Evolutionary conservation across 1,139 yeast genomes (phyloP).

Genomic region (Fermentozyma sake): DNA sequence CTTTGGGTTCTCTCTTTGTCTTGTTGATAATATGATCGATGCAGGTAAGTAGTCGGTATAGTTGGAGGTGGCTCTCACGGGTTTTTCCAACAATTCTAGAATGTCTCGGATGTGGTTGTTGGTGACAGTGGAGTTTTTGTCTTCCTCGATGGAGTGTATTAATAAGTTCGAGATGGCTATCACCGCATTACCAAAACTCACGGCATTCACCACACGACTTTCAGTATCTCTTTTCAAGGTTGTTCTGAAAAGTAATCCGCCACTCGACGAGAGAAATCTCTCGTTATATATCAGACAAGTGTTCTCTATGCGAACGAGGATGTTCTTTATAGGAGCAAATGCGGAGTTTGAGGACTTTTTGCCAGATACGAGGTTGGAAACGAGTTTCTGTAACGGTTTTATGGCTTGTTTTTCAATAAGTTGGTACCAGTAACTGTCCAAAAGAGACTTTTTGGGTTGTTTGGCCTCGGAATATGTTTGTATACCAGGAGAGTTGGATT

Average conservation of each 20-base stretch:
- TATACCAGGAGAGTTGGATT: not conserved
- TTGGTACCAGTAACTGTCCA: no score
- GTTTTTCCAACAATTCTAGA: slow-evolving; percentile 53
- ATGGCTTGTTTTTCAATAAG: slow-evolving; percentile 1
- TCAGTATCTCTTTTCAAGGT: slow-evolving; percentile 54
- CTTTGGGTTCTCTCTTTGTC: slow-evolving; percentile 16
- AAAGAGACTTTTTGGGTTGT: not conserved
- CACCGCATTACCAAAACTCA: slow-evolving; percentile 59
- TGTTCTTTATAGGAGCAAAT: not conserved
- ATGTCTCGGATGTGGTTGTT: slow-evolving; percentile 53
- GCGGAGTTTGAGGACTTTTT: not conserved
- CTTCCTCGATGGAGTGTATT: slow-evolving; percentile 62
- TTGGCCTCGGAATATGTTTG: slow-evolving; percentile 1
- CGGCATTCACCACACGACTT: slow-evolving; percentile 54
- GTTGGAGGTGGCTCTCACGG: slow-evolving; percentile 42
- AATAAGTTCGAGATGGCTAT: slow-evolving; percentile 55
- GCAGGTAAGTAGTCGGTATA: slow-evolving; percentile 39
- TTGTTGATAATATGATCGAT: slow-evolving; percentile 40
- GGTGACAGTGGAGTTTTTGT: slow-evolving; percentile 45
- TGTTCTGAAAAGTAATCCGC: slow-evolving; percentile 46
- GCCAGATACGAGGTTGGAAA: no score
- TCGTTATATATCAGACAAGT: slow-evolving; percentile 5
- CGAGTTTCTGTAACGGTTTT: not conserved
- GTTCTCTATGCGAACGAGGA: not conserved
- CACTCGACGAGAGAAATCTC: slow-evolving; percentile 14